Evolutionary conservation across 768 basidiomycete species (phyloP).

Genomic region (Coprinellus micaceus): DNA sequence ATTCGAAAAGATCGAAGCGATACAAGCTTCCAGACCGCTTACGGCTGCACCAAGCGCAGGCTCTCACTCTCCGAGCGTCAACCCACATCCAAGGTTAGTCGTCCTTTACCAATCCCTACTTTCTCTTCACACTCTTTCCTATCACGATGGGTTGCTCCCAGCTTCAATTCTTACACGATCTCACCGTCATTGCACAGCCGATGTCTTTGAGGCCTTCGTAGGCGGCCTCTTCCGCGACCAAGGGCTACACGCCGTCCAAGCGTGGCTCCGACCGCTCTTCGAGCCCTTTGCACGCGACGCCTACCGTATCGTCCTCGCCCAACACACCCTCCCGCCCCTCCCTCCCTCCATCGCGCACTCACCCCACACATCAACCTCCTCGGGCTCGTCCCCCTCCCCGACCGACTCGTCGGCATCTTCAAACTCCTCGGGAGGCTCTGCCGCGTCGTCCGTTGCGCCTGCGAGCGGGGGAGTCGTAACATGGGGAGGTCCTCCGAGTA

Average conservation of each 20-base stretch:
- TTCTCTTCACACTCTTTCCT: too few relatives aligned
- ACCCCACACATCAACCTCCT: conserved; percentile 9
- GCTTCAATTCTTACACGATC: conserved; percentile 8
- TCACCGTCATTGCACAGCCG: conserved; percentile 42
- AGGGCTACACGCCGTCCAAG: conserved; percentile 51
- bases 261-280: conserved; percentile 63
- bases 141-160: too few relatives aligned
- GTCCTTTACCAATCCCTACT: neutral
- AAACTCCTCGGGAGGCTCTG: too few relatives aligned
- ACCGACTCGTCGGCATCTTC: too few relatives aligned
- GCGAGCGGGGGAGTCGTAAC: conserved; percentile 11
- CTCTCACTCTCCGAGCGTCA: conserved; percentile 66
- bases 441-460: conserved; percentile 16
- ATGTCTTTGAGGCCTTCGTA: conserved; percentile 80
- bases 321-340: conserved; percentile 61
- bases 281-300: conserved; percentile 59
- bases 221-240: conserved; percentile 76
- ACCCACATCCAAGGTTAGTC: conserved; percentile 65
- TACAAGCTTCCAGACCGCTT: conserved; percentile 64
- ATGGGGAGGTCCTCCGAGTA: conserved; percentile 25
- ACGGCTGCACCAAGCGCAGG: conserved; percentile 67
- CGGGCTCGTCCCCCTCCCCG: conserved; percentile 10
- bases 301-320: conserved; percentile 58
- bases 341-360: conserved; percentile 18
- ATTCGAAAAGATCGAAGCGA: conserved; percentile 46